These are phyloP conservation scores for Pythium apleroticum DNA, from an alignment of 352 stramenopile genomes.

Conservation along the genomic window DNA sequence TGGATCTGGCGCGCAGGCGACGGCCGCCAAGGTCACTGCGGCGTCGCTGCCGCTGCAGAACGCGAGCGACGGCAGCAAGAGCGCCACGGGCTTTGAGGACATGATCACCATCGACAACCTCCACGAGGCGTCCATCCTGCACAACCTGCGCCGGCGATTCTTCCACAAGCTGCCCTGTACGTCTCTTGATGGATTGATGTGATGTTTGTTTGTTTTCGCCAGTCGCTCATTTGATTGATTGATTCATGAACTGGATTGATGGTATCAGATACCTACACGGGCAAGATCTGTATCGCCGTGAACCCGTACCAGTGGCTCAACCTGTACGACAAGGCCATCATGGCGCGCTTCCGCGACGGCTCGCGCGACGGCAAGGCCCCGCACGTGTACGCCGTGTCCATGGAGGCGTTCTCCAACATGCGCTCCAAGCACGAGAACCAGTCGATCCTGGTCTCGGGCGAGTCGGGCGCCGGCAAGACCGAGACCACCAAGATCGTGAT, in stretches of 20 bases:
- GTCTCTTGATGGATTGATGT: conserved; percentile 20
- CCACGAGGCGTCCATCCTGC: conserved; percentile 89
- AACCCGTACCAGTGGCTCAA: conserved; percentile 95
- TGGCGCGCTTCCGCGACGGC: conserved; percentile 65
- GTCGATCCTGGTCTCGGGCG: conserved; percentile 85
- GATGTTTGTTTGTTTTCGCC: not conserved
- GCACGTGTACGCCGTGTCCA: conserved; percentile 74
- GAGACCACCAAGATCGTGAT: conserved; percentile 90
- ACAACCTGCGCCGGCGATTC: conserved; percentile 89
- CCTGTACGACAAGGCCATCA: conserved; percentile 77
- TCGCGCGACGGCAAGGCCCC: conserved; percentile 53
- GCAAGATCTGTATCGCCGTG: conserved; percentile 96
- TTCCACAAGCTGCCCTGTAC: conserved; percentile 92
- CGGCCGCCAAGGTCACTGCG: conserved; percentile 40
- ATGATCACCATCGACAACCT: conserved; percentile 89
- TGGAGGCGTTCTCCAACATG: conserved; percentile 73
- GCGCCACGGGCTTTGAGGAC: conserved; percentile 62
- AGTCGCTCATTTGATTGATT: not conserved
- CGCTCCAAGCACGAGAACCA: conserved; percentile 65
- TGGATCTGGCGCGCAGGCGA: not conserved
- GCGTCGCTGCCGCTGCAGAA: conserved; percentile 73
- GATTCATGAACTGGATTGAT: too few species aligned
- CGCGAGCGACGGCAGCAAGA: conserved; percentile 38
- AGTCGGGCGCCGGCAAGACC: conserved; percentile 86
- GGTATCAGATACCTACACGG: conserved; percentile 92